Evolutionary conservation across 106 monocot genomes (phyloP).

Genomic region (Dioscorea dumetorum): DNA sequence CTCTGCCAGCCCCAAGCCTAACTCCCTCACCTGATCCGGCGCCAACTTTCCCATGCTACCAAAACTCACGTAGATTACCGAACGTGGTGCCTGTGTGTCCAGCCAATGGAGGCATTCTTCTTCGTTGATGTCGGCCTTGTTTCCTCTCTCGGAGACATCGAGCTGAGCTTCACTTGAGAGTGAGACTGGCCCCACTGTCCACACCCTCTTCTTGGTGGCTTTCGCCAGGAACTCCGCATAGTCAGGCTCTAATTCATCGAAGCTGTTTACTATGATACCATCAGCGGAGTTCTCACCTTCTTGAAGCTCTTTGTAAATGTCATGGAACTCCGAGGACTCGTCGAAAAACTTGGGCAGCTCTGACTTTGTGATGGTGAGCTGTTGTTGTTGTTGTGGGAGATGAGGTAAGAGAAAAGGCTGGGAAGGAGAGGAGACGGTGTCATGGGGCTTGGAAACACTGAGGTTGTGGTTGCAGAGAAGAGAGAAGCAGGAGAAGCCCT

Average conservation of each 20-base stretch:
- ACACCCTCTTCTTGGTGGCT: neutral
- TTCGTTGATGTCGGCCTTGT: neutral
- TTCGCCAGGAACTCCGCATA: neutral
- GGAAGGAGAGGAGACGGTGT: neutral
- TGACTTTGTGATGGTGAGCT: neutral
- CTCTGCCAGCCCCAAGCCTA: neutral
- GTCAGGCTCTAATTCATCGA: conserved; percentile 2
- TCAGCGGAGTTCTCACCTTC: conserved; percentile 1
- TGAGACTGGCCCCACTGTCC: neutral
- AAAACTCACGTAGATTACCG: conserved; percentile 9
- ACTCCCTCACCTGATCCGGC: neutral
- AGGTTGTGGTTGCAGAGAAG: neutral
- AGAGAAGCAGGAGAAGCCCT: conserved; percentile 4
- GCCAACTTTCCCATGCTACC: conserved; percentile 1
- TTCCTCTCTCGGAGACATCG: conserved; percentile 1
- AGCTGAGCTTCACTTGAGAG: neutral
- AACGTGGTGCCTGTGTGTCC: neutral
- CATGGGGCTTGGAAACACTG: neutral
- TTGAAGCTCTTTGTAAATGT: neutral
- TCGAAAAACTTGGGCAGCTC: neutral
- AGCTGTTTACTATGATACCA: conserved; percentile 5
- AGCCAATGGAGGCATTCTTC: neutral
- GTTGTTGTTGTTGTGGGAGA: neutral
- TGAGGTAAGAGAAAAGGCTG: neutral
- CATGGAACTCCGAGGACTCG: neutral